A percentile compares a stretch with the other conserved stretches of the same genome.
These are phyloP conservation scores for Salix dunnii DNA, from an alignment of 345 rosid genomes.

Conservation along the genomic window DNA sequence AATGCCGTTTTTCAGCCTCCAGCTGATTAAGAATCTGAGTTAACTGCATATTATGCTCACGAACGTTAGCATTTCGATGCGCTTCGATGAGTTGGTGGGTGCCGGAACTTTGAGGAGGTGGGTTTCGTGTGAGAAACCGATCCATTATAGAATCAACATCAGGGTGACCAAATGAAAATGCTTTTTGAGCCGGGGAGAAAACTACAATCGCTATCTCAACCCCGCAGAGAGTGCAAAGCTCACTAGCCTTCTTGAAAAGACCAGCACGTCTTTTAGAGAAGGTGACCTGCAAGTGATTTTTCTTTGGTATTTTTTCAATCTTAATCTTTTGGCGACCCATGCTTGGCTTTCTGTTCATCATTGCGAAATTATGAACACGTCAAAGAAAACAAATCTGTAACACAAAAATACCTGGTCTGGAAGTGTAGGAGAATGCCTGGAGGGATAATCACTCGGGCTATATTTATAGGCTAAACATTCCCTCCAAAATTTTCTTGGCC, in stretches of 20 bases:
- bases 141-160: constrained; percentile 9
- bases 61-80: constrained; percentile 18
- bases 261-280: constrained; percentile 15
- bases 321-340: constrained; percentile 13
- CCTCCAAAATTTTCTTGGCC: not conserved
- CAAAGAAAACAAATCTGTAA: no score
- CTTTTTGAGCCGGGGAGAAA: constrained; percentile 10
- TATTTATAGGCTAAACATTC: constrained; percentile 9
- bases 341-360: constrained; percentile 1
- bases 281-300: constrained; percentile 18
- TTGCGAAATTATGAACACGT: not conserved
- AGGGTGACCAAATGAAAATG: constrained; percentile 14
- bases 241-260: constrained; percentile 20
- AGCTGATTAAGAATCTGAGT: not conserved
- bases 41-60: constrained; percentile 9
- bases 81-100: constrained; percentile 10
- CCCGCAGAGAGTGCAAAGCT: constrained; percentile 19
- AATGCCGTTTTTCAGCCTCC: constrained; percentile 11
- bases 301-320: constrained; percentile 6
- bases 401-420: not conserved
- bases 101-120: not conserved
- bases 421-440: not conserved
- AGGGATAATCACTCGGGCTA: not conserved
- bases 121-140: not conserved
- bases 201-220: constrained; percentile 12